Percentiles rank a stretch among this genome's conserved stretches.
phyloP scores from a whole-genome alignment of 83 land plant species.

The Thuja plicata region DNA sequence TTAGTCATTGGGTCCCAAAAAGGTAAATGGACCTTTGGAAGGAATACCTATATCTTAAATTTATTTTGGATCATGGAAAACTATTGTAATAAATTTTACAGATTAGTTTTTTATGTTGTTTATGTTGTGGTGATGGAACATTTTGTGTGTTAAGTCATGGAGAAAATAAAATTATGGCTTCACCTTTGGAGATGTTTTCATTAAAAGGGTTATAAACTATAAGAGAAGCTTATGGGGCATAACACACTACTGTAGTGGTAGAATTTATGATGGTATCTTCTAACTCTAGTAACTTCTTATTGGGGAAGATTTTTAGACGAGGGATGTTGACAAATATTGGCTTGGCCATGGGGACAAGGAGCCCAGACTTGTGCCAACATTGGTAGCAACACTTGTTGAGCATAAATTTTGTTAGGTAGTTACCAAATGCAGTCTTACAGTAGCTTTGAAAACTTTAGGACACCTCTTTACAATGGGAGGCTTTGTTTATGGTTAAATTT shows the following conservation, averaged over 20 bases:
- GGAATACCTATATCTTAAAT: constrained; percentile 78
- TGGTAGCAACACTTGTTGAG: constrained; percentile 67
- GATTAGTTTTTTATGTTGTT: constrained; percentile 94
- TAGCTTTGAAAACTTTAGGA: constrained; percentile 71
- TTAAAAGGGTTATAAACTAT: constrained; percentile 74
- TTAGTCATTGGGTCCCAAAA: constrained; percentile 88
- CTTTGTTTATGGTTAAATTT: constrained; percentile 67
- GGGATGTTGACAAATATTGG: constrained; percentile 84
- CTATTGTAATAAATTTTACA: constrained; percentile 70
- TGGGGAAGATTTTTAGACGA: constrained; percentile 94
- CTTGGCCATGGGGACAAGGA: constrained; percentile 94
- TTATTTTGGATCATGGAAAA: constrained; percentile 97
- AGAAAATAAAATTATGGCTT: constrained; percentile 52
- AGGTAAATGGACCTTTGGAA: constrained; percentile 72
- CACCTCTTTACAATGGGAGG: constrained; percentile 83
- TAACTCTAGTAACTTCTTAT: constrained; percentile 41
- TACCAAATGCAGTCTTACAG: constrained; percentile 75
- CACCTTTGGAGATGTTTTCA: constrained; percentile 82
- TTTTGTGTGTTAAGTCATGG: constrained; percentile 98
- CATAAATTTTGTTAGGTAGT: constrained; percentile 73
- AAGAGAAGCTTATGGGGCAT: constrained; percentile 89
- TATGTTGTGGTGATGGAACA: constrained; percentile 97
- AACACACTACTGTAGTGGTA: constrained; percentile 97
- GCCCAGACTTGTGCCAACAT: constrained; percentile 72
- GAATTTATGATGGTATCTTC: constrained; percentile 56